Conservation (phyloP, 108 stramenopile genomes). For the Bacterosira constricta region DNA sequence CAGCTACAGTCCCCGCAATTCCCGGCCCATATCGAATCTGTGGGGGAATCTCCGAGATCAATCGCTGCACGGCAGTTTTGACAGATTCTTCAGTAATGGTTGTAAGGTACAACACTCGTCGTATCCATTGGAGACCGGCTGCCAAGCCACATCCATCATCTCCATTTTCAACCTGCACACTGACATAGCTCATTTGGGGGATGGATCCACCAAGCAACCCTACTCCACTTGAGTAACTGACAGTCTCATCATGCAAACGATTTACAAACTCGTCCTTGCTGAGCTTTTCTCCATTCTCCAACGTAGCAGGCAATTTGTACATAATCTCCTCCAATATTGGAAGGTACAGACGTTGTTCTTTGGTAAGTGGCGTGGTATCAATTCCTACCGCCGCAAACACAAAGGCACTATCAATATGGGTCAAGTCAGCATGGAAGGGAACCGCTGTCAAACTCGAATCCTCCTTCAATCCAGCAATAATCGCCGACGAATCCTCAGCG, state of each 20-base stretch:
- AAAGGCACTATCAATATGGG: constrained; percentile 50
- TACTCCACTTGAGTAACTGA: constrained; percentile 44
- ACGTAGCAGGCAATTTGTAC: constrained; percentile 44
- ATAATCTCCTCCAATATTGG: constrained; percentile 53
- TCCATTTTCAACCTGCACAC: constrained; percentile 29
- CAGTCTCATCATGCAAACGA: constrained; percentile 42
- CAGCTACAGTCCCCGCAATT: constrained; percentile 25
- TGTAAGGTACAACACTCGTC: constrained; percentile 34
- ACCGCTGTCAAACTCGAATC: constrained; percentile 15
- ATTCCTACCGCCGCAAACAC: constrained; percentile 48
- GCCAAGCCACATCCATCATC: constrained; percentile 31
- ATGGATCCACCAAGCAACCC: constrained; percentile 43
- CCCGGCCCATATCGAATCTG: constrained; percentile 44
- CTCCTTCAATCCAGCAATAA: constrained; percentile 25
- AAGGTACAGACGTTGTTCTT: constrained; percentile 34
- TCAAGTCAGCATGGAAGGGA: constrained; percentile 47
- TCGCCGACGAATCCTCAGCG: constrained; percentile 1
- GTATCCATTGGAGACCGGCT: constrained; percentile 38
- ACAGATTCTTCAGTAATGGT: constrained; percentile 33
- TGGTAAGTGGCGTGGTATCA: constrained; percentile 28
- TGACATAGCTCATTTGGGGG: constrained; percentile 40
- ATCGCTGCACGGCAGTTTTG: constrained; percentile 40
- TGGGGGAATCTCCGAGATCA: constrained; percentile 44
- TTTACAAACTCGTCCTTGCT: constrained; percentile 47
- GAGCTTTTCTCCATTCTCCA: constrained; percentile 38